Base-by-base conservation (phyloP, 2,329 filamentous ascomycete genomes). In the Metarhizium rileyi region DNA sequence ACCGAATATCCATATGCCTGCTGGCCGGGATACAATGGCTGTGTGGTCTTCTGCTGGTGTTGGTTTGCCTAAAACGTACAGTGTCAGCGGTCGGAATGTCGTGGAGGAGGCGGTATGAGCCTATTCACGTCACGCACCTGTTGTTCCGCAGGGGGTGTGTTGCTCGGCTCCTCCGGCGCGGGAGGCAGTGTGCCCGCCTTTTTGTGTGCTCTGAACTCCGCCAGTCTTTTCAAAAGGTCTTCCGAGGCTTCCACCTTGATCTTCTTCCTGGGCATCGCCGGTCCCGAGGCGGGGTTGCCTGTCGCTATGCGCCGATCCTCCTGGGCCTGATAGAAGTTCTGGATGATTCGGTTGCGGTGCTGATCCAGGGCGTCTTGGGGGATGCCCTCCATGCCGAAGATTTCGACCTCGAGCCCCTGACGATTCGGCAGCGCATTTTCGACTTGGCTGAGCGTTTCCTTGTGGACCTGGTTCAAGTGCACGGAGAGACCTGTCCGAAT, bases 401-500 rank as follows among this genome's bases (percentile, higher is more conserved):
- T 96, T 69, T 98, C 93, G 52, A 95, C 82, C 52, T 95, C 89
- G 52, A 95, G 81, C 52, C 86, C 85, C 55, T 88, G 81, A 54
- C 93, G 83, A 61, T 91, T 91, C 0, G 87, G 84, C 3, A 96
- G 78, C 46, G 93, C 90, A 75, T 97, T 96, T 60, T 96, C 91
- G 62, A 98, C 90, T 42, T 83, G 81, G 20, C 80, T 82, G 46
- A 97, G 78, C 27, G 84, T 87, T 66, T 96, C 90, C 68, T 98
- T 98, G 74, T 98, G 93, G 44, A 98, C 93, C 67, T 98, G 93
- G 64, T 91, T 94, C 88, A 97, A 86, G 66, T 98, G 93, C 49
- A 98, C 93, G 33, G 86, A 87, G 53, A 98, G 81, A 73, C 93
- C 90, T 95, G 38, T 10, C 5, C 35, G 10, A 20, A 4, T 7